Base-by-base conservation (phyloP, 2,329 filamentous ascomycete species). In the Beauveria varroae region DNA sequence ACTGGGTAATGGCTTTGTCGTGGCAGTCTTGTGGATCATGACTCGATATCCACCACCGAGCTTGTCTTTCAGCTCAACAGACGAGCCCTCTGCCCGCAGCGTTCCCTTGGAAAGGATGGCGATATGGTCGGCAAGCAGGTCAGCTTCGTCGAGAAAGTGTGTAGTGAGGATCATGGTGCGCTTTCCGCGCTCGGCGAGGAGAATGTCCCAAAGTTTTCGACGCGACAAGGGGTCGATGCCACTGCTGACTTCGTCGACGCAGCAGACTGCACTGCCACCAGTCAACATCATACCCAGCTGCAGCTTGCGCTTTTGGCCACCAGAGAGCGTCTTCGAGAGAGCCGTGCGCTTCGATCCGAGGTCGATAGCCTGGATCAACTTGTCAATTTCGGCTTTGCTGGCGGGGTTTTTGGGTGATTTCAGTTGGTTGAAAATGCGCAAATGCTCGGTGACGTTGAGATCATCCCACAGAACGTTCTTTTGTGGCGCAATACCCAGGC, bases 211-310 rank as follows among this genome's bases (percentile, higher is more conserved):
- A 26, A 97, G 90, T 75, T 96, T 96, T 30, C 92, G 80, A 60
- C 93, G 82, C 22, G 89, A 93, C 1, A 97, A 77, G 0, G 93
- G 92, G 70, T 97, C 93, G 22, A 97, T 81, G 16, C 93, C 93
- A 63, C 88, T 92, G 44, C 89, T 93, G 16, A 96, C 91, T 73
- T 97, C 93, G 67, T 97, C 93, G 6, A 97, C 86, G 68, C 91
- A 95, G 74, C 93, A 96, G 0, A 97, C 87, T 26, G 86, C 86
- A 64, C 89, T 93, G 12, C 91, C 92, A 64, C 93, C 93, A 3
- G 91, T 96, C 67, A 97, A 86, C 91, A 96, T 96, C 86, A 96
- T 93, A 5, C 91, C 92, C 2, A 97, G 80, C 72, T 97, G 93
- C 9, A 96, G 80, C 72, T 97, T 97, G 57, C 93, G 81, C 76